Evolutionary conservation across 2,329 filamentous ascomycete genomes (phyloP), one percentile per base, ranked within the genome.

Genomic region (Cercospora brassicicola): DNA sequence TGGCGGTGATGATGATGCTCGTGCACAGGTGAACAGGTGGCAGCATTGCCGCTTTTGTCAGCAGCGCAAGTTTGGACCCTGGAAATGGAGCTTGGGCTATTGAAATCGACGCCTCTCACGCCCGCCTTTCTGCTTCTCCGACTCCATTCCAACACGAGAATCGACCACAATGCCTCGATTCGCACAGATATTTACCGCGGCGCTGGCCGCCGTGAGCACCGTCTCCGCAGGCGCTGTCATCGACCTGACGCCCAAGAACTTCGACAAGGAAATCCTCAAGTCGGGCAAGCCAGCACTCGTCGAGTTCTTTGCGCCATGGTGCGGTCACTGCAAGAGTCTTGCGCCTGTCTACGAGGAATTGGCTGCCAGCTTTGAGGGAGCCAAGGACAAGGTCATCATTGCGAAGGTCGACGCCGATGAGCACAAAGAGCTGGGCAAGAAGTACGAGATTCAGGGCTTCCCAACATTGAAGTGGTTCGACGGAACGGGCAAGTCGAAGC

Each of bases 221-320:
- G 84, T 88, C 69, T 90, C 91, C 76, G 89, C 89, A 76, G 95
- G 93, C 65, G 91, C 92, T 66, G 95, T 99, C 72, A 85, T 96
- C 75, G 94, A 98, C 81, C 90, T 99, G 69, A 89, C 91, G 68
- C 93, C 94, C 65, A 84, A 85, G 76, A 99, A 97, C 85, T 99
- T 99, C 80, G 94, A 98, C 84, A 84, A 90, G 59, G 86, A 97
- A 65, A 93, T 97, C 72, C 86, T 97, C 69, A 89, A 96, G 80
- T 94, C 92, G 56, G 93, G 93, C 81, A 98, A 96, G 85, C 94
- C 95, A 53, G 94, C 95, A 0, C 89, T 99, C 28, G 93, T 98
- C 75, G 94, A 98, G 81, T 99, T 99, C 87, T 98, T 96, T 79
- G 95, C 95, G 36, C 94, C 94, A 26, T 99, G 95, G 95, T 99